Base-by-base conservation (phyloP, 148 eudicot species). In the Hydrangea macrophylla region DNA sequence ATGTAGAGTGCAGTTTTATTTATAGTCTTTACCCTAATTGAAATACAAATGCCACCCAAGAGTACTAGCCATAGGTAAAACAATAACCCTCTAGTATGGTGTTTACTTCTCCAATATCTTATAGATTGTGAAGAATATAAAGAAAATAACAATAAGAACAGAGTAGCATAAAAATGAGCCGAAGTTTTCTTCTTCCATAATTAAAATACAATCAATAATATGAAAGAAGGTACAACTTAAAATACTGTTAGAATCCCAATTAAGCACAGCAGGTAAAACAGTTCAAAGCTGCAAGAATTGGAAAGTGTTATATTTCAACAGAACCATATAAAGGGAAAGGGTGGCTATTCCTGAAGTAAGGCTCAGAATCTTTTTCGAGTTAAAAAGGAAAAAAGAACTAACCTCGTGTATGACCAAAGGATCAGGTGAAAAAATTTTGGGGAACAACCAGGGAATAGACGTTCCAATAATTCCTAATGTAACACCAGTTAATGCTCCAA, bases 391-490 rank as follows among this genome's bases (percentile, higher is more conserved):
- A 55, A 10, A 28, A 35, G 9, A 63, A 76, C 86, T 65, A 55
- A 95, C 99, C 96, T 89, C 90, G 18, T 76, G 73, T 75, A 87
- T 84, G 72, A 91, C 87, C 37, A 37, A 71, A 62, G 81, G 84
- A 80, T 95, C 99, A 42, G 84, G 83, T 33, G 99, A 85, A 79
- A 95, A 95, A 15, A 86, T 2, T 36, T 80, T 72, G 53, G 99
- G 99, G 70, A 86, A 82, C 73, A 87, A 68, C 92, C 90, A 86
- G 53, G 97, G 96, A 63, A 91, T 69, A 9, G 83, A 76, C 57
- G 89, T 83, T 74, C 93, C 99, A 58, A 83, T 60, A 68, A 70
- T 58, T 72, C 90, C 99, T 42, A 87, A 72, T 78, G 81, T 72
- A 60, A 95, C 55, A 58, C 99, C 99, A 18, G 73, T 79, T 32